A percentile compares a stretch with the other conserved stretches of the same genome.
Conservation (phyloP, 2,329 filamentous ascomycete genomes). For the Lachnellula cervina region DNA sequence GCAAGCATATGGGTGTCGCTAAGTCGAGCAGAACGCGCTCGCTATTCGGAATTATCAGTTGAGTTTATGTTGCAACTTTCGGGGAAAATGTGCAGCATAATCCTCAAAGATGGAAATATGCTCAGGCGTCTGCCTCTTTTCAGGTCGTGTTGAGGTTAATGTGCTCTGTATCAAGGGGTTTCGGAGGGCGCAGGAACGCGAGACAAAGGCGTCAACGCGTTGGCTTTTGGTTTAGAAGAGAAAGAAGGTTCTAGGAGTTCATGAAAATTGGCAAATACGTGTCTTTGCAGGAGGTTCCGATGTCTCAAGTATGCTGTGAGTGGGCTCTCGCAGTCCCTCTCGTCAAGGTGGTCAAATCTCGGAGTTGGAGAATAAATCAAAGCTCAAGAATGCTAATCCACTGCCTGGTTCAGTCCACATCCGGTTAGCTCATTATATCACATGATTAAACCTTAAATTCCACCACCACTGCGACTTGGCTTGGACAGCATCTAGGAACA, state of each 20-base stretch:
- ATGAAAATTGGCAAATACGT: not conserved
- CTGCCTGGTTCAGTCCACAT: not conserved
- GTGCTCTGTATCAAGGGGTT: not conserved
- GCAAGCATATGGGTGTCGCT: slow-evolving; percentile 1
- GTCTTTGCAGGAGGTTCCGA: not conserved
- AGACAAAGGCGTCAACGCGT: not conserved
- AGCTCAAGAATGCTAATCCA: not conserved
- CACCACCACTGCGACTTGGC: not conserved
- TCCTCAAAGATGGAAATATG: not conserved
- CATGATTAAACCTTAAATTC: not conserved
- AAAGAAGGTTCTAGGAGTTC: not conserved
- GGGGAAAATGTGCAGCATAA: not conserved
- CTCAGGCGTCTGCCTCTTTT: not conserved
- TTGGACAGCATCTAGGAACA: not conserved
- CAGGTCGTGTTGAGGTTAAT: not conserved
- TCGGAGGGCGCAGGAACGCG: not conserved
- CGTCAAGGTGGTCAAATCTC: not conserved
- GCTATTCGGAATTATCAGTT: not conserved
- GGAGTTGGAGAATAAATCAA: not conserved
- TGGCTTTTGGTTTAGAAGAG: not conserved
- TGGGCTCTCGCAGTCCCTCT: no score
- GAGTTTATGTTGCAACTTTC: not conserved
- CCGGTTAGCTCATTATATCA: not conserved
- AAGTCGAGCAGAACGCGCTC: not conserved
- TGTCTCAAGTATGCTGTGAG: not conserved